phyloP scores from a whole-genome alignment of 305 asterid species.

The Fraxinus sp. region DNA sequence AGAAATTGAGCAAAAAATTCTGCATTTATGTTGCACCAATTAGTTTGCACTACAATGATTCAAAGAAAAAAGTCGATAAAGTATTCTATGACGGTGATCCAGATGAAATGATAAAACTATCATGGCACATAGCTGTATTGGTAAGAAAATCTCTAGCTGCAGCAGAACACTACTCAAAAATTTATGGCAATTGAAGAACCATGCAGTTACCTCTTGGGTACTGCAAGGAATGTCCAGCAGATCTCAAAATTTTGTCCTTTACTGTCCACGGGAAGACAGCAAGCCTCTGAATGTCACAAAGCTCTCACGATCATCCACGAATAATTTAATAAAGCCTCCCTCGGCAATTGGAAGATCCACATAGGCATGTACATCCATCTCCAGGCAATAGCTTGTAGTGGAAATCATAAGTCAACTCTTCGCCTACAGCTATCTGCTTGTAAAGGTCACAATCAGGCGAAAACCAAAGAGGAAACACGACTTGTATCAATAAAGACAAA shows the following conservation, averaged over 20 bases:
- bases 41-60: background rate
- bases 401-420: slow-evolving; percentile 81
- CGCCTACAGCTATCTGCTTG: slow-evolving; percentile 83
- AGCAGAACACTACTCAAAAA: background rate
- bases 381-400: slow-evolving; percentile 64
- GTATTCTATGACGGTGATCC: background rate
- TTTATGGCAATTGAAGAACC: background rate
- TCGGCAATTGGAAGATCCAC: slow-evolving; percentile 87
- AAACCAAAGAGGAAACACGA: background rate
- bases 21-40: background rate
- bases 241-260: background rate
- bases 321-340: slow-evolving; percentile 65
- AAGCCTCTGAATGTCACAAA: background rate
- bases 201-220: background rate
- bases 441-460: slow-evolving; percentile 4
- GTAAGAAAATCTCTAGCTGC: background rate
- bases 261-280: background rate
- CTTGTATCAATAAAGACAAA: background rate
- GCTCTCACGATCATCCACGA: background rate
- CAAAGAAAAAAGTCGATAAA: background rate
- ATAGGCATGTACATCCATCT: slow-evolving; percentile 73
- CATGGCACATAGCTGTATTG: background rate
- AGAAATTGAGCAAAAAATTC: background rate
- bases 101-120: background rate
- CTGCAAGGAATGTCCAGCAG: background rate